Evolutionary conservation across 1,284 basidiomycete species (phyloP), one percentile per base, ranked within the genome.

Genomic region (Mycena sp.): DNA sequence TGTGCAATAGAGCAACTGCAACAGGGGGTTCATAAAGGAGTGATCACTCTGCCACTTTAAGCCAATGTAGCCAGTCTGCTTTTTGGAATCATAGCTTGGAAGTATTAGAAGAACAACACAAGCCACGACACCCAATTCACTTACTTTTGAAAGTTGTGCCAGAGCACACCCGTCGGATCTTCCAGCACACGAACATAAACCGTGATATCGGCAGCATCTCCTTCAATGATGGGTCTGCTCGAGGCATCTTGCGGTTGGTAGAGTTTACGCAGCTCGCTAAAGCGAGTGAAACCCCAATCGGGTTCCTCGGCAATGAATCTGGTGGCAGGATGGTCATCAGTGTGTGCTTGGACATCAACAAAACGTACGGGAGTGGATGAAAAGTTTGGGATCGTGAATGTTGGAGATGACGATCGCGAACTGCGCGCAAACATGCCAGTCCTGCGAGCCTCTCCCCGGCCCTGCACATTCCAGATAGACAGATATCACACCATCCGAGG

Each of bases 251-350:
- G 91, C 9, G 90, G 78, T 49, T 85, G 89, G 79, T 95, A 94
- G 21, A 99, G 83, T 79, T 99, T 99, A 72, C 96, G 90, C 61
- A 99, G 83, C 80, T 99, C 97, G 77, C 95, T 96, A 77, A 99
- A 99, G 62, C 98, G 91, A 55, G 98, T 99, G 80, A 99, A 99
- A 30, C 98, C 97, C 97, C 97, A 99, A 79, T 99, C 97, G 76
- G 96, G 98, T 79, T 99, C 98, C 80, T 99, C 97, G 63, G 95
- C 89, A 74, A 98, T 98, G 81, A 99, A 99, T 99, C 96, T 98
- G 21, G 50, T 61, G 43, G 21, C 14, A 62, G 25, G 65, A 62
- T 62, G 49, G 58, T 40, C 53, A 30, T 48, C 59, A 14, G 37
- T 61, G 38, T n/a, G 32, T 35, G 21, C 44, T 40, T 52, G 12